Percentiles rank a stretch among this genome's conserved stretches.
These are phyloP conservation scores for Colletotrichum sublineola DNA, from an alignment of 2,329 filamentous ascomycete genomes.

Conservation along the genomic window DNA sequence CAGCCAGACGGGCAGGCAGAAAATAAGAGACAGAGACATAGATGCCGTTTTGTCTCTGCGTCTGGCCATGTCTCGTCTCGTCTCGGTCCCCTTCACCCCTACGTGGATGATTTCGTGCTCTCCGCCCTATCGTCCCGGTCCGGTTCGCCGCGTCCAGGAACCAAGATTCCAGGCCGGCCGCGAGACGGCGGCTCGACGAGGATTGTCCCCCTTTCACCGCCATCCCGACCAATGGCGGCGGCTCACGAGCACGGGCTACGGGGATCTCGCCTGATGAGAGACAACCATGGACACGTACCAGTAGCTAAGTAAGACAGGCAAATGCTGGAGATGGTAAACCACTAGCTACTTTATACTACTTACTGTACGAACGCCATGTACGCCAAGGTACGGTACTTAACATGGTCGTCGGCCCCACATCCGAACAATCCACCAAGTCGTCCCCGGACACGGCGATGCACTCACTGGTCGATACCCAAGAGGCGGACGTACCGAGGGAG, in stretches of 20 bases:
- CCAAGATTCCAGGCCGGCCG: not conserved
- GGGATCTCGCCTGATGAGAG: constrained; percentile 27
- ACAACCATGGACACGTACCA: not conserved
- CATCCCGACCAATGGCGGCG: constrained; percentile 1
- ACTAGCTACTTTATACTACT: too few species aligned
- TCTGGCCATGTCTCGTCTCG: constrained; percentile 8
- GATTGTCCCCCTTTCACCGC: constrained; percentile 2
- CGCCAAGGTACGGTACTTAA: too few species aligned
- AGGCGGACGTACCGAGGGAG: constrained; percentile 4
- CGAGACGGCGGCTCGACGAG: not conserved
- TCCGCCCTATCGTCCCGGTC: not conserved
- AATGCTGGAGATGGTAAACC: too few species aligned
- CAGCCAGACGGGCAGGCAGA: not conserved
- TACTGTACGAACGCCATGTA: too few species aligned
- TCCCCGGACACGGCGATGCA: not conserved
- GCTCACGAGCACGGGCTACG: not conserved
- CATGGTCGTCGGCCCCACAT: constrained; percentile 20
- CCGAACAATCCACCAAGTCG: not conserved
- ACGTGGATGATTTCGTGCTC: not conserved
- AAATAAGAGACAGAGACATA: not conserved
- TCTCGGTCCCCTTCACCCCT: not conserved
- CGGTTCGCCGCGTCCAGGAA: not conserved
- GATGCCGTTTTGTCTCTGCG: not conserved
- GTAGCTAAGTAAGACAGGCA: too few species aligned
- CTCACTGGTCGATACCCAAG: too few species aligned